These are phyloP conservation scores for Agaricus blazei DNA, from an alignment of 768 basidiomycete genomes.

Conservation along the genomic window DNA sequence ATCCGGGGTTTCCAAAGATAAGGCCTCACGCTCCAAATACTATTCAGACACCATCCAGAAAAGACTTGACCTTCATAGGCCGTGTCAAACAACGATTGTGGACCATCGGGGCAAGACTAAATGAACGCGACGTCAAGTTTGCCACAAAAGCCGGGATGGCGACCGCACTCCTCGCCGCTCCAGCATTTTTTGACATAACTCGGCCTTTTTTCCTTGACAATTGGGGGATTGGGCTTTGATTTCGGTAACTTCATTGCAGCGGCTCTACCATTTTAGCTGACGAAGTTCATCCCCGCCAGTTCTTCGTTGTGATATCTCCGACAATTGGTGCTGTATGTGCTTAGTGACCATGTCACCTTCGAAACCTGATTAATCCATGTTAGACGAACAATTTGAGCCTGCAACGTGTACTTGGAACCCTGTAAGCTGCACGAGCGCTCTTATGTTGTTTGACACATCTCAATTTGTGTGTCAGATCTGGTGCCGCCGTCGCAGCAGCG, in stretches of 20 bases:
- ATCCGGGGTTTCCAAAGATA: constrained; percentile 75
- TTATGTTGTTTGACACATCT: constrained; percentile 5
- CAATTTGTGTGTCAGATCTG: constrained; percentile 44
- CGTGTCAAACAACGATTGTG: constrained; percentile 67
- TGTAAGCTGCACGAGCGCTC: constrained; percentile 43
- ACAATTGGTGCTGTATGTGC: constrained; percentile 74
- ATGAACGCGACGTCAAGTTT: constrained; percentile 77
- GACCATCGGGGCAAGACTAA: constrained; percentile 59
- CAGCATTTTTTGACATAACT: constrained; percentile 81
- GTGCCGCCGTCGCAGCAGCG: constrained; percentile 69
- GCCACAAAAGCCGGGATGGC: constrained; percentile 86
- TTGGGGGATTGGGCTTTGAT: constrained; percentile 93
- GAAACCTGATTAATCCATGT: constrained; percentile 10
- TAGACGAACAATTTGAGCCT: constrained; percentile 85
- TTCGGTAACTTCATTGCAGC: constrained; percentile 48
- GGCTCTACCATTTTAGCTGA: not conserved
- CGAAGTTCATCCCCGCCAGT: constrained; percentile 32
- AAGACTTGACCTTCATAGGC: constrained; percentile 55
- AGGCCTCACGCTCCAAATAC: constrained; percentile 83
- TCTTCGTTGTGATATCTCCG: constrained; percentile 87
- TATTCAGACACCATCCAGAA: constrained; percentile 67
- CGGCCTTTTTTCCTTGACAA: constrained; percentile 76
- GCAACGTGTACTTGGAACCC: constrained; percentile 80
- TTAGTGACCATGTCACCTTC: not conserved
- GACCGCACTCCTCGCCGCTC: constrained; percentile 75